Evolutionary conservation across 2,329 filamentous ascomycete genomes (phyloP), one percentile per base, ranked within the genome.

Genomic region (Fusarium pseudonygamai): DNA sequence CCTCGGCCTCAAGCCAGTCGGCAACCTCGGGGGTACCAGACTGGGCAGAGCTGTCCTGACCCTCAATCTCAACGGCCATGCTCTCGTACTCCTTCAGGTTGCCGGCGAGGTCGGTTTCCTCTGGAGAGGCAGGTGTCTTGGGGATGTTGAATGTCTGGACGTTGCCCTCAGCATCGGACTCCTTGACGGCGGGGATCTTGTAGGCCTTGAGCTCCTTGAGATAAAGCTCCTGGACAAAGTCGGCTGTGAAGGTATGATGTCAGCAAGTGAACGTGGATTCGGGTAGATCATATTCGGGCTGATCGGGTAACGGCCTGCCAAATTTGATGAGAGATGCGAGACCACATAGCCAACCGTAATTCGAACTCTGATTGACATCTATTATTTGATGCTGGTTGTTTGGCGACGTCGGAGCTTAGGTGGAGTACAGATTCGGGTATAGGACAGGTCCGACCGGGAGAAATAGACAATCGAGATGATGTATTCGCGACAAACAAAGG

Each of bases 211-310:
- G 91, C 86, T 98, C 95, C 84, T 92, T 93, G 79, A 99, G 91
- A 89, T 99, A 99, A 82, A 99, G 90, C 83, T 98, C 96, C 87
- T 98, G 96, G 79, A 99, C 94, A 80, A 97, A 91, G 85, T 99
- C 96, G 91, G 94, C 96, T 98, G 82, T 75, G 58, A 60, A 46
- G 69, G 64, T 61, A 59, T 69, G 34, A 59, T 58, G 78, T 82
- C 78, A 82, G 77, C 69, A 73, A 57, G 74, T 72, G 71, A 60
- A 34, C 60, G 42, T 45, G 24, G 30, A 64, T 60, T 39, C 32
- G 28, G 26, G 24, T n/a, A 32, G 45, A 60, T 42, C 22, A 52
- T 36, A 39, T n/a, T 56, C 72, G 40, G n/a, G 28, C 37, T 36
- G 28, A 40, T 63, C 24, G 30, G 18, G 58, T 37, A 42, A 43